Base-by-base conservation (phyloP, 2,329 filamentous ascomycete species). In the Ustulina deusta region DNA sequence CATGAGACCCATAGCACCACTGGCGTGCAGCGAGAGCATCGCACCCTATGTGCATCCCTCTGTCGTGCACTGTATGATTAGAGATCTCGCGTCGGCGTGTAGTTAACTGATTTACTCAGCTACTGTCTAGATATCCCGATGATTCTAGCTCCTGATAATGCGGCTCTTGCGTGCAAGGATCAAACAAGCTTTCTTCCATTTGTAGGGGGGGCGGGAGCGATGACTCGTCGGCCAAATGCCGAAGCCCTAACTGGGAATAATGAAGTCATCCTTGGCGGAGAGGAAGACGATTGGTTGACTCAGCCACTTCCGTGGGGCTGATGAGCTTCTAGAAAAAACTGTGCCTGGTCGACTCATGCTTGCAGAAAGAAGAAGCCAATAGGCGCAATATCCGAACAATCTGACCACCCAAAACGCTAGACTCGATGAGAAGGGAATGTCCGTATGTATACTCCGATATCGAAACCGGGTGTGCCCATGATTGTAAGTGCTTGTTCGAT, bases 171-270 rank as follows among this genome's bases (percentile, higher is more conserved):
- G 52, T 51, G 59, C 62, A 66, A 38, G 66, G 66, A 34, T 54
- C 15, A 69, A 69, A 63, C 63, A 69, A 69, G 66, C 66, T 69
- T 69, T 66, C 54, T 54, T 10, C 7, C 42, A 46, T 54, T 34
- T 48, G 56, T 61, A 54, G 40, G 61, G 40, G 25, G 54, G 54
- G 13, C 65, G 65, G 65, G 13, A 60, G 36, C 25, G 42, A 42
- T 58, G 57, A 61, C 57, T 61, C 57, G 52, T n/a, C 27, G 25
- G 63, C n/a, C 54, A 58, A 66, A 62, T 69, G 54, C 63, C 66
- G 63, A 55, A 58, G 48, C 54, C 40, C 63, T 32, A 42, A 54
- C 34, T 15, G 61, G 61, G 22, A 57, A 61, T 27, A 44, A 68
- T 69, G 62, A 69, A 55, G 66, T 69, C 66, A 69, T 32, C 11